These are phyloP conservation scores for Kernera saxatilis DNA, from an alignment of 345 rosid genomes.

Conservation along the genomic window DNA sequence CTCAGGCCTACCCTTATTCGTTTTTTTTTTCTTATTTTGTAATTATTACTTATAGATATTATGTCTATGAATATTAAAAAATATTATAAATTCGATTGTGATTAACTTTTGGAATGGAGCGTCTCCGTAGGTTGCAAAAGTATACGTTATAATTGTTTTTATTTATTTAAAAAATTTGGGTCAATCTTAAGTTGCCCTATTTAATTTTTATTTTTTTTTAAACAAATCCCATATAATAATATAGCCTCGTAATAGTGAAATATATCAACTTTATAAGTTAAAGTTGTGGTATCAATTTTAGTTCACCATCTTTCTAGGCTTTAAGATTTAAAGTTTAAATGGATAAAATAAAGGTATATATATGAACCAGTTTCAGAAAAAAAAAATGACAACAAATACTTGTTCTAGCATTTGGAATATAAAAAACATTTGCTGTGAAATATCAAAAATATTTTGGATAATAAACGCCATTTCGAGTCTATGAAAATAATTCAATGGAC, in stretches of 20 bases:
- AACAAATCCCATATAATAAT: neutral
- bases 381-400: neutral
- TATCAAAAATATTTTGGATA: neutral
- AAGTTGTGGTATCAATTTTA: neutral
- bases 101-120: slow-evolving; percentile 14
- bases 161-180: neutral
- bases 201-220: neutral
- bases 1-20: slow-evolving; percentile 42
- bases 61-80: neutral
- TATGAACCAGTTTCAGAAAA: neutral
- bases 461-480: neutral
- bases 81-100: neutral
- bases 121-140: slow-evolving; percentile 11
- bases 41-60: neutral
- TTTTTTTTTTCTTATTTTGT: neutral
- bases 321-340: neutral
- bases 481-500: neutral
- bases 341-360: neutral
- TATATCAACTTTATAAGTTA: neutral
- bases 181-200: neutral
- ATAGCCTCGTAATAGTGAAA: neutral
- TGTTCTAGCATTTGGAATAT: neutral
- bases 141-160: slow-evolving; percentile 4
- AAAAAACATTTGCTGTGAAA: neutral
- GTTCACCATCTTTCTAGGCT: neutral